Evolutionary conservation across 768 basidiomycete genomes (phyloP).

Genomic region (Serendipita sp.): DNA sequence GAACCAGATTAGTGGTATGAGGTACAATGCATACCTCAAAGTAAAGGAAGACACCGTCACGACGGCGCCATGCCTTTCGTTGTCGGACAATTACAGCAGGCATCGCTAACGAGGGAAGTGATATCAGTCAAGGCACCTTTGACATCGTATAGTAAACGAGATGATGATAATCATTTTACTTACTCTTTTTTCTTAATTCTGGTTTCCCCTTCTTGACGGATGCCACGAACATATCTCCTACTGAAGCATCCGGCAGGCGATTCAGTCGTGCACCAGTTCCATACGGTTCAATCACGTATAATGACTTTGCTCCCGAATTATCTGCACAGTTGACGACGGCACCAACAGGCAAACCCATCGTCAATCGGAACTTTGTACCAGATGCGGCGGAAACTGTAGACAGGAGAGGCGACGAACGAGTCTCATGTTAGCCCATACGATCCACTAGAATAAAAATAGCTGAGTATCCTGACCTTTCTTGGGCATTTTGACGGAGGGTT

Average conservation of each 20-base stretch:
- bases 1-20: not conserved
- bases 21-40: slow-evolving; percentile 49
- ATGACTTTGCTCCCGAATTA: slow-evolving; percentile 96
- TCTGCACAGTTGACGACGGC: slow-evolving; percentile 96
- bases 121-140: slow-evolving; percentile 8
- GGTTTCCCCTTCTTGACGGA: slow-evolving; percentile 99
- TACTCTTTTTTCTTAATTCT: slow-evolving; percentile 98
- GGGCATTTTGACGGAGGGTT: not conserved
- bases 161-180: slow-evolving; percentile 21
- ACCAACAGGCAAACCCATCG: slow-evolving; percentile 83
- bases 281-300: slow-evolving; percentile 88
- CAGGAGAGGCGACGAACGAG: not conserved
- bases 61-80: slow-evolving; percentile 95
- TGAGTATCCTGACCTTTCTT: slow-evolving; percentile 5
- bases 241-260: slow-evolving; percentile 90
- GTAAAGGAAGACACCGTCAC: slow-evolving; percentile 98
- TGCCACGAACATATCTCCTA: slow-evolving; percentile 90
- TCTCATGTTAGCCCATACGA: not conserved
- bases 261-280: slow-evolving; percentile 94
- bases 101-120: slow-evolving; percentile 48
- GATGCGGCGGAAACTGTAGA: slow-evolving; percentile 28
- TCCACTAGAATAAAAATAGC: not conserved
- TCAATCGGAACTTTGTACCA: slow-evolving; percentile 95
- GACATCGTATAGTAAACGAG: not conserved
- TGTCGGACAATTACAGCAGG: slow-evolving; percentile 94